Conservation (phyloP, 495 filamentous ascomycete genomes). For the Hypoxylon crocopeplum region DNA sequence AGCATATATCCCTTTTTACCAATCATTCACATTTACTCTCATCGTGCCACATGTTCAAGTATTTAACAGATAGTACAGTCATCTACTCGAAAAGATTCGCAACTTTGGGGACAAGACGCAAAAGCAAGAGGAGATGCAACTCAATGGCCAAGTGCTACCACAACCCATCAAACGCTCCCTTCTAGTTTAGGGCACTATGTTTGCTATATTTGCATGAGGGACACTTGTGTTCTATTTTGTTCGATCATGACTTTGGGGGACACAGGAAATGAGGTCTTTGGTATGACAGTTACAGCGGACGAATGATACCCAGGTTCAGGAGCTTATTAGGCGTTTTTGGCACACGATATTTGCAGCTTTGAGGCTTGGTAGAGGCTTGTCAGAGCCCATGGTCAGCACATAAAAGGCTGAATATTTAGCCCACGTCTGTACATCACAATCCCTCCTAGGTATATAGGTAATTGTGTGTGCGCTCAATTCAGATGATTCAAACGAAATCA, state of each 20-base stretch:
- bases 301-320: conserved; percentile 19
- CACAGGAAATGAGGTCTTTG: background rate
- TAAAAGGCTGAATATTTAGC: no score
- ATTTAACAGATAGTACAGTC: conserved; percentile 38
- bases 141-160: conserved; percentile 38
- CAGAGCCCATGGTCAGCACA: no score
- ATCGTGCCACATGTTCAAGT: background rate
- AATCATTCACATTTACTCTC: no score
- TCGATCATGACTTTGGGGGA: background rate
- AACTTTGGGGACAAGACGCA: conserved; percentile 43
- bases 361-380: no score
- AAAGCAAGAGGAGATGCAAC: conserved; percentile 22
- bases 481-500: no score
- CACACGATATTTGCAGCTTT: no score
- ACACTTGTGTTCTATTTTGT: background rate
- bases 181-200: conserved; percentile 29
- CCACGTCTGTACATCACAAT: no score
- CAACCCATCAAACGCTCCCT: conserved; percentile 48
- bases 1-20: background rate
- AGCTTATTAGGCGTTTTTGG: no score
- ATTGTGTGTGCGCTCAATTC: no score
- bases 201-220: background rate
- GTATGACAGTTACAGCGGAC: no score
- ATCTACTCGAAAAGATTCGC: conserved; percentile 55
- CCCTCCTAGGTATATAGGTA: no score